Conservation (phyloP, 1,139 yeast genomes). For the Sugiyamaella novakii region DNA sequence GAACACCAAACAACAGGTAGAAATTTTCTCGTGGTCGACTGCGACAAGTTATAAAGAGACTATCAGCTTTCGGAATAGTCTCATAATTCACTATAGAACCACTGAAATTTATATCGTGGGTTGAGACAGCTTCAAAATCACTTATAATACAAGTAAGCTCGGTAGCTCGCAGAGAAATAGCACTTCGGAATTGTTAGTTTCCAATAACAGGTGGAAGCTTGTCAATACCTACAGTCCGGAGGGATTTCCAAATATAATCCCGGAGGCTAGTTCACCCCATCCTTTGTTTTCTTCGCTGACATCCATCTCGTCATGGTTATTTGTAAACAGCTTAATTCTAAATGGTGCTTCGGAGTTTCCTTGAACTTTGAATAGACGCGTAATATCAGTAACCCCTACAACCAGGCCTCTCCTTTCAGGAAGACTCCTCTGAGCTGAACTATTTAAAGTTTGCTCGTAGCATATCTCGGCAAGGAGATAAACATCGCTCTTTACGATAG, state of each 20-base stretch:
- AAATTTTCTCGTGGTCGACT: constrained; percentile 37
- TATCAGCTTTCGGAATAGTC: constrained; percentile 37
- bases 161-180: constrained; percentile 81
- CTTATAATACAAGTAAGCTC: constrained; percentile 69
- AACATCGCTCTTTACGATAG: constrained; percentile 40
- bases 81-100: constrained; percentile 41
- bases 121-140: constrained; percentile 64
- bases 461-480: constrained; percentile 40
- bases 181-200: constrained; percentile 25
- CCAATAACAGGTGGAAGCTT: not conserved
- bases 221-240: constrained; percentile 55
- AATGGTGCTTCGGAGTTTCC: constrained; percentile 50
- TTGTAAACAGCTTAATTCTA: constrained; percentile 70
- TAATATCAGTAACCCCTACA: constrained; percentile 85
- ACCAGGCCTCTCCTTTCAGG: constrained; percentile 68
- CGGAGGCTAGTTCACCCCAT: constrained; percentile 86
- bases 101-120: constrained; percentile 47
- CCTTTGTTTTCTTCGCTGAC: constrained; percentile 59
- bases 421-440: not conserved
- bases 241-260: constrained; percentile 75
- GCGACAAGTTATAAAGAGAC: constrained; percentile 34
- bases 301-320: constrained; percentile 50
- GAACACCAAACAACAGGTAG: constrained; percentile 35
- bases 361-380: constrained; percentile 71
- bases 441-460: constrained; percentile 34